Base-by-base conservation (phyloP, 129 eudicot genomes). In the Oenanthe sinensis region DNA sequence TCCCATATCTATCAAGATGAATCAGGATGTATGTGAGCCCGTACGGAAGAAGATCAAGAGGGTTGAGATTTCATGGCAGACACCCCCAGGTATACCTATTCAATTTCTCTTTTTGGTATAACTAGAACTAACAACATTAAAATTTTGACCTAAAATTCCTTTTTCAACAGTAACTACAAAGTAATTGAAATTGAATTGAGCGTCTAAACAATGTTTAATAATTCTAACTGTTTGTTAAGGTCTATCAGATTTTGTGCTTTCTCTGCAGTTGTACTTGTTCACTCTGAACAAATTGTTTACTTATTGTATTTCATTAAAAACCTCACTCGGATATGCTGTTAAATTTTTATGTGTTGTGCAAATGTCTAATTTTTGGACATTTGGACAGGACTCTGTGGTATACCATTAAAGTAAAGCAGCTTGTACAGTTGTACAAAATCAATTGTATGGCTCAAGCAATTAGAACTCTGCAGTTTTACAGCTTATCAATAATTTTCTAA, bases 21-120 rank as follows among this genome's bases (percentile, higher is more conserved):
- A 26, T 77, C 58, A 76, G 77, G 88, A 86, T 36, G 48, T 54
- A 28, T 90, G 81, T 77, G 93, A 91, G 79, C 89, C 93, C n/a
- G 84, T 73, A 67, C 79, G 77, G 89, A 92, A 91, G 65, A 95
- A 83, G 86, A 87, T 83, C 76, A 90, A 90, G 89, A 92, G 91
- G 71, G 82, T 86, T 43, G 95, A 80, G 81, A 84, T 96, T 49
- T 82, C 89, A 9, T 96, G 99, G 99, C 76, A 74, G 84, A 82
- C 77, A 74, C 99, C 99, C 37, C 88, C 92, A 90, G 99, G 99
- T 96, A 95, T 47, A 78, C 78, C 81, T 49, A 67, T 71, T 47
- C 26, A 78, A 40, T 72, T 60, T 60, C 36, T 60, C 74, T 50
- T 83, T 62, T 58, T 83, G 80, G 76, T 49, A 54, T 45, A 45